Base-by-base conservation (phyloP, 768 basidiomycete genomes). In the Hypholoma fasciculare region DNA sequence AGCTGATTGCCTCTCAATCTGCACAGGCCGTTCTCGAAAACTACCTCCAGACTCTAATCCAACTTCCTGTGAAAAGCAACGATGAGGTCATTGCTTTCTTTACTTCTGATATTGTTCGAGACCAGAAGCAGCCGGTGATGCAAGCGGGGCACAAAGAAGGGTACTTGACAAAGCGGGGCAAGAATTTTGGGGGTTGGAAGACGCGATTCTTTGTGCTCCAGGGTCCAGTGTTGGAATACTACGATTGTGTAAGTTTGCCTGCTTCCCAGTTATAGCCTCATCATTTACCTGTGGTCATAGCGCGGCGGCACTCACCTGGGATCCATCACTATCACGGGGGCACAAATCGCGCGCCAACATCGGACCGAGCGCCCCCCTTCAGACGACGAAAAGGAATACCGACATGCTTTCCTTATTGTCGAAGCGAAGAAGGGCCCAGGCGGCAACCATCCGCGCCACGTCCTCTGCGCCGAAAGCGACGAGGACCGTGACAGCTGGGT, bases 121-220 rank as follows among this genome's bases (percentile, higher is more conserved):
- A 88, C 61, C 77, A 87, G 46, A 85, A 84, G 69, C 85, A 87
- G 60, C 89, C 91, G 2, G 90, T 90, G 17, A 84, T 84, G 76
- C 89, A 90, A 67, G 81, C 81, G 1, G 91, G 91, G 26, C 87
- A 95, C 75, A 97, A 96, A 73, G 93, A 96, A 72, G 96, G 96
- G 14, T 96, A 96, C 70, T 77, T 97, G 37, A 98, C 96, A 17
- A 98, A 98, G 75, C 83, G 94, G 57, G 96, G 96, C 19, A 94
- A 98, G 78, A 97, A 94, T 67, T 98, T 98, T 74, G 97, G 97
- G 46, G 95, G 96, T 2, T 96, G 94, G 96, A 96, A 96, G 69
- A 94, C 94, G 23, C 82, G 97, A 43, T 99, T 88, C 73, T 98
- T 98, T 66, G 94, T 98, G 7, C 79, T 98, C 23, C 89, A 93